phyloP scores from a whole-genome alignment of 2,329 filamentous ascomycete species.

The Podosphaera fusca region DNA sequence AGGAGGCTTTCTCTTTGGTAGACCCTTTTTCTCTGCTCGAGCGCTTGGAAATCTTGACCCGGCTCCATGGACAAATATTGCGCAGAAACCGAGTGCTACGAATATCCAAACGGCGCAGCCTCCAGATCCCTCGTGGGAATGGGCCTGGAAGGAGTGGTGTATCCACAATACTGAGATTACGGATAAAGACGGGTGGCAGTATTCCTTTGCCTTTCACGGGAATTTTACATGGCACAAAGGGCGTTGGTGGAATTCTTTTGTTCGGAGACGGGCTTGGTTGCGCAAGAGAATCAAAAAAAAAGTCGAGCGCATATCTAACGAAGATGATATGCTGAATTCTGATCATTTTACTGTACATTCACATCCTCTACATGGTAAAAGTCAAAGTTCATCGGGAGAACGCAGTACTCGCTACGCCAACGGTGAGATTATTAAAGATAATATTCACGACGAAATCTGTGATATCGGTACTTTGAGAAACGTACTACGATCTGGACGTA shows the following conservation, averaged over 20 bases:
- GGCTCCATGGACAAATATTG: slow-evolving; percentile 59
- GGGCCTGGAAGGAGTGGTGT: slow-evolving; percentile 48
- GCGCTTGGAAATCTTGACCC: slow-evolving; percentile 75
- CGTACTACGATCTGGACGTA: slow-evolving; percentile 42
- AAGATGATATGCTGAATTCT: slow-evolving; percentile 43
- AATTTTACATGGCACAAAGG: slow-evolving; percentile 69
- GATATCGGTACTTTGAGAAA: slow-evolving; percentile 38
- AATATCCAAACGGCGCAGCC: slow-evolving; percentile 70
- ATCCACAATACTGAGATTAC: slow-evolving; percentile 52
- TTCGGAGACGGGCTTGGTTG: slow-evolving; percentile 74
- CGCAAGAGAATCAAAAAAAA: slow-evolving; percentile 49
- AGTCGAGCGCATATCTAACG: slow-evolving; percentile 17
- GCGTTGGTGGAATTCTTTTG: slow-evolving; percentile 86
- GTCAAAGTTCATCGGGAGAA: slow-evolving; percentile 14
- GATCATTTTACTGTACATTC: slow-evolving; percentile 65
- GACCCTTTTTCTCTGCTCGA: slow-evolving; percentile 68
- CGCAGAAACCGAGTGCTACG: slow-evolving; percentile 35
- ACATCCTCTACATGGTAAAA: slow-evolving; percentile 21
- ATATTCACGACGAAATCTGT: slow-evolving; percentile 31
- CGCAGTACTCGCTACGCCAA: slow-evolving; percentile 1
- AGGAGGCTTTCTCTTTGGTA: slow-evolving; percentile 70
- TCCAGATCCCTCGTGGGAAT: slow-evolving; percentile 87
- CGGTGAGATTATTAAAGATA: slow-evolving; percentile 18
- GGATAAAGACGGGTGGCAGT: slow-evolving; percentile 89
- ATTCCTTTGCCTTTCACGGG: slow-evolving; percentile 66